phyloP scores from a whole-genome alignment of 305 asterid genomes.

The Withania somnifera region DNA sequence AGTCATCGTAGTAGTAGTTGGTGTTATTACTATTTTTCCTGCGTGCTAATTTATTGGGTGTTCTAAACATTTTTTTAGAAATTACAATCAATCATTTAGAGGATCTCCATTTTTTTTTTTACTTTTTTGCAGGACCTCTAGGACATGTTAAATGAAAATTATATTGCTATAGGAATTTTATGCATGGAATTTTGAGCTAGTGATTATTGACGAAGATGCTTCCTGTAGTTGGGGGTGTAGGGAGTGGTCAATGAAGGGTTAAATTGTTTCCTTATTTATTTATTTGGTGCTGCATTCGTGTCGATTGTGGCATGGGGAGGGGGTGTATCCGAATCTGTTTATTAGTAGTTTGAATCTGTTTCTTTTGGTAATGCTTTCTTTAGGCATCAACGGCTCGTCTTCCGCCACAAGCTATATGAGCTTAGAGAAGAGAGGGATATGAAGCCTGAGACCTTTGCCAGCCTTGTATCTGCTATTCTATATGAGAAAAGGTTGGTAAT shows the following conservation, averaged over 20 bases:
- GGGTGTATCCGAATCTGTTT: background rate
- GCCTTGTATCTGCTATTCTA: slow-evolving; percentile 85
- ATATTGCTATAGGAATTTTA: background rate
- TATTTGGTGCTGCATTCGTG: background rate
- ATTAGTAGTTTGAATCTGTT: background rate
- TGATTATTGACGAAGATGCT: background rate
- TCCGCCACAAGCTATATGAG: slow-evolving; percentile 80
- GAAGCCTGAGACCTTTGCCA: slow-evolving; percentile 99
- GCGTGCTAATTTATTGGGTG: background rate
- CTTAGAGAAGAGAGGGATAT: slow-evolving; percentile 94
- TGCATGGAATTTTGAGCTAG: background rate
- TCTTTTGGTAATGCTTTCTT: slow-evolving; percentile 2
- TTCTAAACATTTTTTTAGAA: background rate
- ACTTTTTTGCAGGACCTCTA: background rate
- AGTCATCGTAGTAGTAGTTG: background rate
- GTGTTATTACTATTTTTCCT: background rate
- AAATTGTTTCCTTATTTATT: slow-evolving; percentile 37
- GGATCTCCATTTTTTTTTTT: background rate
- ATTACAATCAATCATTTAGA: background rate
- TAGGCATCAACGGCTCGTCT: slow-evolving; percentile 77
- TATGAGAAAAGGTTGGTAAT: slow-evolving; percentile 77
- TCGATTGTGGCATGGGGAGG: background rate
- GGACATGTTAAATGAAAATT: background rate
- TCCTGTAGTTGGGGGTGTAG: slow-evolving; percentile 10
- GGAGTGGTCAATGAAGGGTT: slow-evolving; percentile 87